These are phyloP conservation scores for Suhomyces sp. DNA, from an alignment of 805 yeast species.

Conservation along the genomic window DNA sequence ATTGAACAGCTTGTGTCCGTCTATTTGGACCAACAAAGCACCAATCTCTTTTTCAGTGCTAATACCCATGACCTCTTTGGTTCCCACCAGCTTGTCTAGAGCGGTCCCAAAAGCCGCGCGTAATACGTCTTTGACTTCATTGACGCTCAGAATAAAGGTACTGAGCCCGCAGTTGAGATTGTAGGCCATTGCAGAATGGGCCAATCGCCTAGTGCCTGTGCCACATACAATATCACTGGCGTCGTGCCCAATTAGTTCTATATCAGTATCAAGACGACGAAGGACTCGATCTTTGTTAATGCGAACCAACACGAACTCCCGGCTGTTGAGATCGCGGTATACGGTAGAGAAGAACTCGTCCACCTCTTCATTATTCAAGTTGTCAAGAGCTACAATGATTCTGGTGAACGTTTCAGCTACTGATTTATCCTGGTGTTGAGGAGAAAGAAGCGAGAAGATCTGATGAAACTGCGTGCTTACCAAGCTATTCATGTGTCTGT, in stretches of 20 bases:
- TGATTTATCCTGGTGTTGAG: conserved; percentile 10
- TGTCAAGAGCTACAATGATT: conserved; percentile 10
- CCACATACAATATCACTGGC: not conserved
- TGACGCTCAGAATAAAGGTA: conserved; percentile 6
- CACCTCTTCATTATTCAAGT: conserved; percentile 11
- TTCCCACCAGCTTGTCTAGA: not conserved
- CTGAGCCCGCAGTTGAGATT: conserved; percentile 11
- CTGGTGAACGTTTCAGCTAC: conserved; percentile 5
- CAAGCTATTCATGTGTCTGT: conserved; percentile 3
- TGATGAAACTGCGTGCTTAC: conserved; percentile 16
- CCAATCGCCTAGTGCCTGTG: not conserved
- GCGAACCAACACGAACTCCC: conserved; percentile 5
- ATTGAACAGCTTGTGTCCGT: not conserved
- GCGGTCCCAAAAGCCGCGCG: not conserved
- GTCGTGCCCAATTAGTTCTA: not conserved
- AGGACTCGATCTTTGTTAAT: not conserved
- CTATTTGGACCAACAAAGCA: not conserved
- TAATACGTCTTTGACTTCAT: not conserved
- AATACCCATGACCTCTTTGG: not conserved
- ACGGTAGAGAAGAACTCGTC: conserved; percentile 7
- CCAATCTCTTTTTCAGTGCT: not conserved
- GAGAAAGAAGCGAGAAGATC: conserved; percentile 13
- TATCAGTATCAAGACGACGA: not conserved
- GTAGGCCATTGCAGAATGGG: conserved; percentile 4
- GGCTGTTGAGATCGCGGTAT: conserved; percentile 2